These are phyloP conservation scores for Musa itinerans DNA, from an alignment of 176 grass and related monocot genomes.

Conservation along the genomic window DNA sequence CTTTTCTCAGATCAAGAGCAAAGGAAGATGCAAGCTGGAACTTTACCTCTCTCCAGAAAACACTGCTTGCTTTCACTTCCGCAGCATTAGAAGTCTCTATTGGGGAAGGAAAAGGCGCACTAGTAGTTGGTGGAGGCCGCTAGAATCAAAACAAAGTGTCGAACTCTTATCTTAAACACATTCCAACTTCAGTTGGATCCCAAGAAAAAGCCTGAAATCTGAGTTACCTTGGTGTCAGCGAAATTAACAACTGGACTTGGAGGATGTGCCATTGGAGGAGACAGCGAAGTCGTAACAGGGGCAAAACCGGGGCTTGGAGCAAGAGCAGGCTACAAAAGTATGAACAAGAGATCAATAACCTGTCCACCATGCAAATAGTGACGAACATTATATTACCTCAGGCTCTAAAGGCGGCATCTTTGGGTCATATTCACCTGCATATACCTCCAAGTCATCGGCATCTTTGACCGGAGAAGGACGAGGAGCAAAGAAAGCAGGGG, in stretches of 20 bases:
- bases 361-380: background rate
- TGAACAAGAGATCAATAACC: background rate
- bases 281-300: too few species aligned
- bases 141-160: background rate
- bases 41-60: background rate
- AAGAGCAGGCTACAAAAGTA: background rate
- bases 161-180: too few species aligned
- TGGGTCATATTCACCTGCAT: background rate
- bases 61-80: too few species aligned
- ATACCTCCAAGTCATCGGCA: background rate
- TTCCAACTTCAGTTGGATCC: too few species aligned
- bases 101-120: too few species aligned
- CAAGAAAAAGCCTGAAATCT: too few species aligned
- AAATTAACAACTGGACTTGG: background rate
- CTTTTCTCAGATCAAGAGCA: background rate
- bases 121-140: too few species aligned
- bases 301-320: background rate
- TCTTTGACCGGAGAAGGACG: background rate
- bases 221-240: background rate
- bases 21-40: background rate
- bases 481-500: background rate
- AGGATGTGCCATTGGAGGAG: too few species aligned
- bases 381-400: background rate
- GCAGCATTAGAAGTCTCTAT: too few species aligned
- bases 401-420: background rate